These are phyloP conservation scores for Epichloe sibirici DNA, from an alignment of 2,329 filamentous ascomycete species.

Conservation along the genomic window DNA sequence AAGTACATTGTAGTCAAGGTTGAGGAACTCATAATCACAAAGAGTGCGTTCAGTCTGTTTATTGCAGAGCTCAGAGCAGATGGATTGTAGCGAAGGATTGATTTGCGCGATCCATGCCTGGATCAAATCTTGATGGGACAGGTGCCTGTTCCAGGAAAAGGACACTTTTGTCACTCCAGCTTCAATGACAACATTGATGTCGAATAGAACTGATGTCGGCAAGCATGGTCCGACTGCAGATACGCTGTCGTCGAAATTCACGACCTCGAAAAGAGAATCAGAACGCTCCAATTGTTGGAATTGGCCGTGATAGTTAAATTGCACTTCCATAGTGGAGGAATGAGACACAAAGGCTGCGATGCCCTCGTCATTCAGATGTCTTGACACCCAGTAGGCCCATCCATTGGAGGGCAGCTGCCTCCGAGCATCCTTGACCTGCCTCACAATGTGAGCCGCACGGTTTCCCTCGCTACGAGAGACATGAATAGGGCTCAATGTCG, in stretches of 20 bases:
- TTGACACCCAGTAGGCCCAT: slow-evolving; percentile 2
- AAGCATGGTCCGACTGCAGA: neutral
- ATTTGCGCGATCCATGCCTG: neutral
- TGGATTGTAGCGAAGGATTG: neutral
- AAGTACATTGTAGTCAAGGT: neutral
- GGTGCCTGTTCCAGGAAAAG: slow-evolving; percentile 2
- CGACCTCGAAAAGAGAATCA: slow-evolving; percentile 8
- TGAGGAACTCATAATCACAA: slow-evolving; percentile 3
- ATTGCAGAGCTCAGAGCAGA: neutral
- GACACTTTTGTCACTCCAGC: neutral
- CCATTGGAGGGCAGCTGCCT: slow-evolving; percentile 1
- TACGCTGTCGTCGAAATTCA: slow-evolving; percentile 6
- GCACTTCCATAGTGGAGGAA: slow-evolving; percentile 4
- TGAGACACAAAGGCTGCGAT: slow-evolving; percentile 1
- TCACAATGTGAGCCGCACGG: neutral
- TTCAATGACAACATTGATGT: neutral
- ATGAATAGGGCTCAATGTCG: slow-evolving; percentile 19
- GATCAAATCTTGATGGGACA: neutral
- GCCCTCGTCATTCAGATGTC: neutral
- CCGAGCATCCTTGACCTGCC: slow-evolving; percentile 1
- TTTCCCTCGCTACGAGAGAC: neutral
- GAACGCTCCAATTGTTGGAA: slow-evolving; percentile 8
- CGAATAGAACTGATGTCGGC: slow-evolving; percentile 2
- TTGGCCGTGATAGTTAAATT: slow-evolving; percentile 8
- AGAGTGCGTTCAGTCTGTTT: neutral